A percentile compares a stretch with the other conserved stretches of the same genome.
Evolutionary conservation across 1,284 basidiomycete species (phyloP).

Genomic region (Retiboletus flavoniger): DNA sequence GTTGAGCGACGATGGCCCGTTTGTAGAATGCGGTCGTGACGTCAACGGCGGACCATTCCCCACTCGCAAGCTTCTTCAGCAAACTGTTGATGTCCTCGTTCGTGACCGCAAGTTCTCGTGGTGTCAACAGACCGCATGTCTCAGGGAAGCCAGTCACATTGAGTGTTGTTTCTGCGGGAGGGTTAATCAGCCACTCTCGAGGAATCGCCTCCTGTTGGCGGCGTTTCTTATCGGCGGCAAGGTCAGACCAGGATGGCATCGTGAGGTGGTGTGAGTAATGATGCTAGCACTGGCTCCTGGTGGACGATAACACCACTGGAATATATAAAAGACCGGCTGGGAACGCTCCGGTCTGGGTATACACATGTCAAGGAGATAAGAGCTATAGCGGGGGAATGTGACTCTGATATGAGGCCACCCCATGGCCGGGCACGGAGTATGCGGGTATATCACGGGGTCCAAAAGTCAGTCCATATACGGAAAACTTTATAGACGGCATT

Average conservation of each 20-base stretch:
- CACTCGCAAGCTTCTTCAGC: constrained; percentile 40
- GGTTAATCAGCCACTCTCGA: constrained; percentile 44
- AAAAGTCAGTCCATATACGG: neutral
- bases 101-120: constrained; percentile 51
- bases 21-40: constrained; percentile 61
- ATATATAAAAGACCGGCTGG: constrained; percentile 11
- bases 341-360: constrained; percentile 4
- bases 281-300: neutral
- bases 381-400: neutral
- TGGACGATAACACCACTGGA: neutral
- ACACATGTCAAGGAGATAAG: constrained; percentile 13
- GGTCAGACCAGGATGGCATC: constrained; percentile 42
- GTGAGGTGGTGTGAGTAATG: neutral
- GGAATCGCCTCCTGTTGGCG: constrained; percentile 50
- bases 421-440: neutral
- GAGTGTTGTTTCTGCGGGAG: constrained; percentile 32
- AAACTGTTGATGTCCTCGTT: constrained; percentile 42
- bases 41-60: constrained; percentile 44
- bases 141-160: constrained; percentile 46
- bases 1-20: constrained; percentile 58
- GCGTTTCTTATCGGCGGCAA: constrained; percentile 42
- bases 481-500: neutral
- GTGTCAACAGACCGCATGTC: constrained; percentile 45
- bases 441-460: constrained; percentile 7
- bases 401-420: neutral